These are phyloP conservation scores for Nannochloris sp. DNA, from an alignment of 139 green algal species.

Conservation along the genomic window DNA sequence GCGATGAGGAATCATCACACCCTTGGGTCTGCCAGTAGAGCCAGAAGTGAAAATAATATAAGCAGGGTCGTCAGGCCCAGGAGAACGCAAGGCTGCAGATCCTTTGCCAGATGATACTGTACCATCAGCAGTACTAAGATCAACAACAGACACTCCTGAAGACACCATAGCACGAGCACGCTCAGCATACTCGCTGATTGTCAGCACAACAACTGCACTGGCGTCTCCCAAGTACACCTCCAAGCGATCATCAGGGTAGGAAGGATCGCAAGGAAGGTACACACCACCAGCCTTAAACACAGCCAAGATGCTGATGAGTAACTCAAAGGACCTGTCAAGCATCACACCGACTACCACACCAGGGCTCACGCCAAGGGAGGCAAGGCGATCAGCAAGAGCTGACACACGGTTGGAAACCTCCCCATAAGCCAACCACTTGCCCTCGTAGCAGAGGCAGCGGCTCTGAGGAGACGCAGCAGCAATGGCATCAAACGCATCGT, in stretches of 20 bases:
- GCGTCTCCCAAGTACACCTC: conserved; percentile 37
- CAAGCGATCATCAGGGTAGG: conserved; percentile 31
- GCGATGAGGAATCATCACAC: conserved; percentile 33
- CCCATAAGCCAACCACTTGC: neutral
- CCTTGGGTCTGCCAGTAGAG: conserved; percentile 54
- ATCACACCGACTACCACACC: conserved; percentile 20
- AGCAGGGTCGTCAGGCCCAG: conserved; percentile 17
- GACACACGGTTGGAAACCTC: neutral
- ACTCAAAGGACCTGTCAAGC: conserved; percentile 29
- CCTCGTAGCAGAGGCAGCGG: neutral
- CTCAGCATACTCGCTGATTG: too few relatives aligned
- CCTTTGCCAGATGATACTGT: too few relatives aligned
- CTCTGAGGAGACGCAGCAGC: too few relatives aligned
- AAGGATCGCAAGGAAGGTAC: conserved; percentile 42
- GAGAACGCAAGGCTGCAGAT: neutral
- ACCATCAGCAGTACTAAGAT: too few relatives aligned
- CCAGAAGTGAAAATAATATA: conserved; percentile 63
- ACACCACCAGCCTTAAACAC: conserved; percentile 27
- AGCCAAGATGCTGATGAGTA: conserved; percentile 35
- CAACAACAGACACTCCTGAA: too few relatives aligned
- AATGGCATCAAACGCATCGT: too few relatives aligned
- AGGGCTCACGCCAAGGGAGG: neutral
- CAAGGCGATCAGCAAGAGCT: neutral
- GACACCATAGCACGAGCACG: too few relatives aligned
- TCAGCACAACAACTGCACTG: too few relatives aligned